Percentiles rank a stretch among this genome's conserved stretches.
Evolutionary conservation across 73 alveolate genomes (phyloP).

Genomic region (Paramecium sexaurelia): DNA sequence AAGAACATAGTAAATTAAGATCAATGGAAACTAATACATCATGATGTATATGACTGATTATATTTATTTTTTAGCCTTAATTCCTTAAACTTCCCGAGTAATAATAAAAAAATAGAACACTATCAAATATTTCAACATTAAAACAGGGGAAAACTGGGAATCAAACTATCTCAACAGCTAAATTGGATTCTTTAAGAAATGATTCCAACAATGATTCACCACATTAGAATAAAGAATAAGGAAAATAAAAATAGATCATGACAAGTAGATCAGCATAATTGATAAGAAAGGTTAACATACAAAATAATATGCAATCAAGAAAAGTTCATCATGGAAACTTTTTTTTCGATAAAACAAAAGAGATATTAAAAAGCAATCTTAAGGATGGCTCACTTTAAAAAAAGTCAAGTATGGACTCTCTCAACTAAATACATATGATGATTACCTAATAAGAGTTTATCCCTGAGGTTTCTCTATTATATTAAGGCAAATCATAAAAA

Average conservation of each 20-base stretch:
- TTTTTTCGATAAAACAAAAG: background rate
- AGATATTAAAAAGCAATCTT: background rate
- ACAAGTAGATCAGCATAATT: background rate
- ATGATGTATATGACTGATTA: background rate
- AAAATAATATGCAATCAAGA: background rate
- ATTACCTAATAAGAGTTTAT: background rate
- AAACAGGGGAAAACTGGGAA: background rate
- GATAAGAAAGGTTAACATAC: background rate
- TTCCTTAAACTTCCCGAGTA: background rate
- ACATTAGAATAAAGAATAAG: background rate
- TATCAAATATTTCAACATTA: background rate
- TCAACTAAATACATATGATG: background rate
- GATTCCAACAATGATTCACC: background rate
- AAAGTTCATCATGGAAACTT: slow-evolving; percentile 3
- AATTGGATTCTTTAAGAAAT: background rate
- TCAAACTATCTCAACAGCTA: background rate
- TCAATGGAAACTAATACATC: background rate
- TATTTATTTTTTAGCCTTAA: background rate
- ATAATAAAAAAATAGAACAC: background rate
- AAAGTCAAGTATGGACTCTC: background rate
- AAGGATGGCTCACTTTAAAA: background rate
- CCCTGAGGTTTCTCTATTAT: background rate
- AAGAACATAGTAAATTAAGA: background rate
- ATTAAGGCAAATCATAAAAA: background rate
- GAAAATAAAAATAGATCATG: background rate